phyloP scores from a whole-genome alignment of 371 early-diverging fungal species.

The Blakeslea trispora region DNA sequence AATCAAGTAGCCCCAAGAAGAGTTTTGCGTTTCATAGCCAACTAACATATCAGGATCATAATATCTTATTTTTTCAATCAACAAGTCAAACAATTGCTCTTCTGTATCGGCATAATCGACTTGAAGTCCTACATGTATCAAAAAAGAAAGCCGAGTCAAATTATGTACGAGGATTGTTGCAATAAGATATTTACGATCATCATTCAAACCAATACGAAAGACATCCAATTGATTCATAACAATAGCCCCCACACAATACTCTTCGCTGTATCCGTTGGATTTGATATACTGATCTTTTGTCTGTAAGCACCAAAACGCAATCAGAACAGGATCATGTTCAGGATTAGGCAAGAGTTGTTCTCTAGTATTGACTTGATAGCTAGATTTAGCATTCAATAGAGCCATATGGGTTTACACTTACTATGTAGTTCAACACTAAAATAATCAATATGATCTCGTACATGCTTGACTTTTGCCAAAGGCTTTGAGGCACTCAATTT shows the following conservation, averaged over 20 bases:
- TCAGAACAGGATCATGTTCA: conserved; percentile 47
- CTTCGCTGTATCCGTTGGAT: conserved; percentile 50
- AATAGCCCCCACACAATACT: conserved; percentile 40
- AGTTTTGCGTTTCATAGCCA: conserved; percentile 83
- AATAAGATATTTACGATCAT: conserved; percentile 17
- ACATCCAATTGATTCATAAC: conserved; percentile 31
- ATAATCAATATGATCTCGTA: conserved; percentile 35
- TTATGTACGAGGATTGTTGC: background rate
- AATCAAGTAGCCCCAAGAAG: conserved; percentile 88
- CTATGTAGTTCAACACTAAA: conserved; percentile 51
- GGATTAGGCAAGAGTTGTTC: conserved; percentile 63
- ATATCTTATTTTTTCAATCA: conserved; percentile 52
- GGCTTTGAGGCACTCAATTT: conserved; percentile 58
- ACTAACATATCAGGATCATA: conserved; percentile 87
- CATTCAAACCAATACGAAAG: conserved; percentile 36
- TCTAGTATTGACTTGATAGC: conserved; percentile 40
- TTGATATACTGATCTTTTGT: conserved; percentile 36
- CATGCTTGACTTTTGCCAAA: conserved; percentile 15
- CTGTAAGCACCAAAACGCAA: conserved; percentile 63
- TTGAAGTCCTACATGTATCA: conserved; percentile 19
- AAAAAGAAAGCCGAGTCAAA: background rate
- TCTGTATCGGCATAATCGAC: conserved; percentile 53
- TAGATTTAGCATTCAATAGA: background rate
- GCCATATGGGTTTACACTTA: conserved; percentile 5
- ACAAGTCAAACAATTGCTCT: conserved; percentile 44